A percentile compares a stretch with the other conserved stretches of the same genome.
Conservation (phyloP, 2,329 filamentous ascomycete genomes). For the Malbranchea cinnamomea region DNA sequence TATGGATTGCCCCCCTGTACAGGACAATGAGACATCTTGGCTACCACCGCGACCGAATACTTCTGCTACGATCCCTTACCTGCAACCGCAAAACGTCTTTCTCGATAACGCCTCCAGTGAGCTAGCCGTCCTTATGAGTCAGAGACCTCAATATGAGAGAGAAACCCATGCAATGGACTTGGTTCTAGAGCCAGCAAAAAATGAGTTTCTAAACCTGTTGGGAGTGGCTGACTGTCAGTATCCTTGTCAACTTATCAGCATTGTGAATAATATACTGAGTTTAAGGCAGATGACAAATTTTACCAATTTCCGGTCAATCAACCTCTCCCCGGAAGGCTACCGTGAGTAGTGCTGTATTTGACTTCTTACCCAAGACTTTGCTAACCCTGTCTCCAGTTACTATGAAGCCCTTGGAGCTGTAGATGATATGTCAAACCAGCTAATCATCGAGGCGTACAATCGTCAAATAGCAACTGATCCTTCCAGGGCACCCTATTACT, state of each 20-base stretch:
- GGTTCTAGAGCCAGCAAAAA: slow-evolving; percentile 20
- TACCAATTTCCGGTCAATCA: slow-evolving; percentile 8
- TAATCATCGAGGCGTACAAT: slow-evolving; percentile 49
- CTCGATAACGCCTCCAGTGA: slow-evolving; percentile 48
- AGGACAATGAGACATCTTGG: slow-evolving; percentile 27
- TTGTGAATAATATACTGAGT: slow-evolving; percentile 4
- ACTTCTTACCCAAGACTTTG: not conserved
- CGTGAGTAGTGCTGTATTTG: slow-evolving; percentile 3
- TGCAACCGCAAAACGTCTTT: slow-evolving; percentile 28
- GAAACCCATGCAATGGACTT: slow-evolving; percentile 19
- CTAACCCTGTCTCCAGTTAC: slow-evolving; percentile 25
- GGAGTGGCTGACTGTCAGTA: slow-evolving; percentile 22
- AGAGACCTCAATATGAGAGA: slow-evolving; percentile 25
- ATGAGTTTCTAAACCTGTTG: slow-evolving; percentile 25
- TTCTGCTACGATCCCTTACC: slow-evolving; percentile 22
- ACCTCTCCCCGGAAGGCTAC: not conserved
- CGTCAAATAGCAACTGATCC: slow-evolving; percentile 44
- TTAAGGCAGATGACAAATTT: slow-evolving; percentile 17
- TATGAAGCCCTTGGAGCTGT: slow-evolving; percentile 50
- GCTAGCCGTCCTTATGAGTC: slow-evolving; percentile 37
- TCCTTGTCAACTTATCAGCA: not conserved
- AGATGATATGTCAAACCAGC: slow-evolving; percentile 45
- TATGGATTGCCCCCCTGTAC: not conserved
- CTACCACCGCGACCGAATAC: slow-evolving; percentile 25
- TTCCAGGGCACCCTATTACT: slow-evolving; percentile 42